A percentile compares a stretch with the other conserved stretches of the same genome.
Evolutionary conservation across 2,329 filamentous ascomycete species (phyloP).

Genomic region (Fusarium vanettenii): DNA sequence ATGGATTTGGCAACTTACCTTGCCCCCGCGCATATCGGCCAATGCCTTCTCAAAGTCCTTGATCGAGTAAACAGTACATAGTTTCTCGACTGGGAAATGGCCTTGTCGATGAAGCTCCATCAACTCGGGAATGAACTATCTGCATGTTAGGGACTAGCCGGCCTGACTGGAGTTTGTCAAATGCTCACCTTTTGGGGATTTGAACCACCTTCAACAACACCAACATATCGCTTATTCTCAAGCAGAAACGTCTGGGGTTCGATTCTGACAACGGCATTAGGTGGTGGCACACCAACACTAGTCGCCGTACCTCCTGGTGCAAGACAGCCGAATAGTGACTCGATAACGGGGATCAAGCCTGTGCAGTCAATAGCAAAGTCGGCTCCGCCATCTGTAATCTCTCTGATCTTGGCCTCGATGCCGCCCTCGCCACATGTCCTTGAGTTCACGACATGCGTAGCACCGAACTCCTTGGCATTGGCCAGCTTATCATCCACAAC

Average conservation of each 20-base stretch:
- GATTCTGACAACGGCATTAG: neutral
- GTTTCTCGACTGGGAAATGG: neutral
- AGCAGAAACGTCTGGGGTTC: neutral
- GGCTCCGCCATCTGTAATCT: neutral
- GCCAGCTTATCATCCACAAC: neutral
- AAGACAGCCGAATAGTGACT: slow-evolving; percentile 11
- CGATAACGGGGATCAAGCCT: slow-evolving; percentile 8
- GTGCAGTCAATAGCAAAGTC: slow-evolving; percentile 21
- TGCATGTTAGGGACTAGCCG: neutral
- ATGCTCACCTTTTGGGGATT: neutral
- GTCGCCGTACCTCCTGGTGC: slow-evolving; percentile 15
- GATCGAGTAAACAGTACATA: neutral
- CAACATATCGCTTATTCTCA: neutral
- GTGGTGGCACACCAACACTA: slow-evolving; percentile 14
- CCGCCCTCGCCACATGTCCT: neutral
- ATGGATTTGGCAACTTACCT: neutral
- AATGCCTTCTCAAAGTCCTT: neutral
- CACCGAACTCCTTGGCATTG: neutral
- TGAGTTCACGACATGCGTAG: neutral
- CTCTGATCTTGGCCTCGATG: neutral
- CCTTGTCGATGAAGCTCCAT: neutral
- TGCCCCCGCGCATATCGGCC: neutral
- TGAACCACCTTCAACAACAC: neutral
- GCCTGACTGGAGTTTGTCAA: neutral
- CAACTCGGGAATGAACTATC: neutral